A percentile compares a stretch with the other conserved stretches of the same genome.
Conservation (phyloP, 331 rosid genomes). For the Acacia pycnantha region DNA sequence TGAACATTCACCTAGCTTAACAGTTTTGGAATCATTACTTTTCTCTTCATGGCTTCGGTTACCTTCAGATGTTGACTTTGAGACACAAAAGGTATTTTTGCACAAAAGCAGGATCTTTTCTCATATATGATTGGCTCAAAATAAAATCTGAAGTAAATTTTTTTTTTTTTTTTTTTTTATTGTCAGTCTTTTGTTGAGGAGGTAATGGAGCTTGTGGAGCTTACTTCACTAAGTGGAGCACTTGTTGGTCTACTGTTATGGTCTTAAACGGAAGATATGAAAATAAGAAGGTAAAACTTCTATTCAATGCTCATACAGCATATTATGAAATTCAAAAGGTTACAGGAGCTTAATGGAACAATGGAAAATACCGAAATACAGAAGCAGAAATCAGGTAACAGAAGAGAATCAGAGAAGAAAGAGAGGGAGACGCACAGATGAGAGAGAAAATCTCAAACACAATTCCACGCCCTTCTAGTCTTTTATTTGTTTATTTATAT, state of each 20-base stretch:
- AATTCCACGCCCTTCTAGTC: too few relatives aligned
- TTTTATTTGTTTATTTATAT: too few relatives aligned
- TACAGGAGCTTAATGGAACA: too few relatives aligned
- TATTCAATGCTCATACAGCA: too few relatives aligned
- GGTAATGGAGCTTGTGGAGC: constrained; percentile 88
- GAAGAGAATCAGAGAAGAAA: too few relatives aligned
- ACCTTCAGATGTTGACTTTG: constrained; percentile 75
- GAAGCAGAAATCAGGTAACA: too few relatives aligned
- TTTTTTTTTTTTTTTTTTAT: constrained; percentile 15
- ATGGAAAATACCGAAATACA: too few relatives aligned
- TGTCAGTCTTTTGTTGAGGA: constrained; percentile 80
- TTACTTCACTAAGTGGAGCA: constrained; percentile 63
- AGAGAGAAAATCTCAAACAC: too few relatives aligned
- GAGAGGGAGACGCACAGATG: too few relatives aligned
- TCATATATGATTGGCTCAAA: neutral
- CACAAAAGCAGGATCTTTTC: constrained; percentile 13
- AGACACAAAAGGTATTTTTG: constrained; percentile 68
- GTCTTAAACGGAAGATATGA: too few relatives aligned
- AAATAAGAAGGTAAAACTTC: too few relatives aligned
- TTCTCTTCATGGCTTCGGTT: constrained; percentile 98
- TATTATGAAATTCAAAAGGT: too few relatives aligned
- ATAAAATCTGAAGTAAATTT: neutral
- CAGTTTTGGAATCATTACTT: constrained; percentile 87
- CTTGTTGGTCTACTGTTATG: constrained; percentile 95
- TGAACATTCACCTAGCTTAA: constrained; percentile 94